A percentile compares a stretch with the other conserved stretches of the same genome.
These are phyloP conservation scores for Tolypocladium nubicola DNA, from an alignment of 2,329 filamentous ascomycete species.

Conservation along the genomic window DNA sequence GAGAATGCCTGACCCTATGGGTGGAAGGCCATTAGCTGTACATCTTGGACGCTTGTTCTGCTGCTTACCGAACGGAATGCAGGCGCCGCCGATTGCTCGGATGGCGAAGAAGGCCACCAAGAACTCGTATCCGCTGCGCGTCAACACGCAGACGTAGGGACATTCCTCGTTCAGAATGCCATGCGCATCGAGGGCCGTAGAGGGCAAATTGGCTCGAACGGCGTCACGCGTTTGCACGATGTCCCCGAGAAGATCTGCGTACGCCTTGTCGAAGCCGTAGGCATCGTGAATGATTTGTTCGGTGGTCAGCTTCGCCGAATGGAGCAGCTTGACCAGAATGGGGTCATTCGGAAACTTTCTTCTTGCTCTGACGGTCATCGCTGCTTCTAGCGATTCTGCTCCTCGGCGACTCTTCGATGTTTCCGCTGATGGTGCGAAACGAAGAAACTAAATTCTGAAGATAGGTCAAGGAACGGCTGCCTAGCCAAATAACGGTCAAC, in stretches of 20 bases:
- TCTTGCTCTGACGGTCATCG: too few relatives aligned
- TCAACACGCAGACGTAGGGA: conserved; percentile 7
- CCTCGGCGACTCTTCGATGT: too few relatives aligned
- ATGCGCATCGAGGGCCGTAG: not conserved
- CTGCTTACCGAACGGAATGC: conserved; percentile 8
- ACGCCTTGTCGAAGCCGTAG: conserved; percentile 10
- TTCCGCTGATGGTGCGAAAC: too few relatives aligned
- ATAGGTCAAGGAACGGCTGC: too few relatives aligned
- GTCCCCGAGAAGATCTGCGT: conserved; percentile 10
- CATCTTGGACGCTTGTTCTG: not conserved
- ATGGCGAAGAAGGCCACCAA: conserved; percentile 12
- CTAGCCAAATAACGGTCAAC: too few relatives aligned
- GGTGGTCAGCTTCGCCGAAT: conserved; percentile 3
- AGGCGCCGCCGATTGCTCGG: conserved; percentile 10
- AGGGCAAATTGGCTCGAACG: conserved; percentile 2
- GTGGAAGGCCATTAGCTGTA: not conserved
- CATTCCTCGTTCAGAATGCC: conserved; percentile 2
- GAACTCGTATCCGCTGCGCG: conserved; percentile 12
- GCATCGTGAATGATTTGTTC: conserved; percentile 6
- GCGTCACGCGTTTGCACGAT: conserved; percentile 7
- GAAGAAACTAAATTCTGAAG: too few relatives aligned
- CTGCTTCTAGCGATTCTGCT: too few relatives aligned
- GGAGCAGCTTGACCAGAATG: conserved; percentile 7
- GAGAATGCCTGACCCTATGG: conserved; percentile 5
- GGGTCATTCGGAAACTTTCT: conserved; percentile 5